phyloP scores from a whole-genome alignment of 192 early-diverging fungal species.

The Gigaspora rosea region DNA sequence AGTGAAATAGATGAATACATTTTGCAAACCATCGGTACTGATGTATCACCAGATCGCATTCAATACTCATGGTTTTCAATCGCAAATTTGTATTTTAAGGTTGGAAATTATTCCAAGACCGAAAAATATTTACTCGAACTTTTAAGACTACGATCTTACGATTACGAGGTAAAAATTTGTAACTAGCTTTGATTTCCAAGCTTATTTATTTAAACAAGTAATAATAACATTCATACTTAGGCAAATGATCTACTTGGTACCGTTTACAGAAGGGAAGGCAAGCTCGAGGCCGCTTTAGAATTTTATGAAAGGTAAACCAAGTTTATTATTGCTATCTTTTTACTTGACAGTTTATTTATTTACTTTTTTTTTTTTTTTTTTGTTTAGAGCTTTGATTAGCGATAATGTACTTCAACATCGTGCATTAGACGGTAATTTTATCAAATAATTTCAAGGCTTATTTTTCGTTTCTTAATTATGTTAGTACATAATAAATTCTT shows the following conservation, averaged over 20 bases:
- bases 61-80: not conserved
- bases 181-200: not conserved
- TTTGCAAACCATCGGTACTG: not conserved
- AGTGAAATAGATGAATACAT: slow-evolving; percentile 5
- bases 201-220: not conserved
- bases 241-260: slow-evolving; percentile 11
- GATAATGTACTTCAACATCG: not conserved
- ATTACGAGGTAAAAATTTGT: not conserved
- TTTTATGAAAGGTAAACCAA: slow-evolving; percentile 4
- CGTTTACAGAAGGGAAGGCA: not conserved
- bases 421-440: slow-evolving; percentile 1
- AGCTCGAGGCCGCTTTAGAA: slow-evolving; percentile 4
- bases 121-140: not conserved
- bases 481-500: not conserved
- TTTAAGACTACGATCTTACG: not conserved
- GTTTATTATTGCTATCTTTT: not conserved
- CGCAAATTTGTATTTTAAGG: slow-evolving; percentile 10
- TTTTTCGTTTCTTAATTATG: not conserved
- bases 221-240: not conserved
- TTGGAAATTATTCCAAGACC: not conserved
- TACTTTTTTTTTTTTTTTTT: not conserved
- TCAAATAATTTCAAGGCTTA: not conserved
- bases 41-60: not conserved
- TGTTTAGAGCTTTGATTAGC: not conserved
- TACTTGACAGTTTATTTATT: not conserved